Evolutionary conservation across 2,329 filamentous ascomycete genomes (phyloP), one percentile per base, ranked within the genome.

Genomic region (Aspergillus flavus): DNA sequence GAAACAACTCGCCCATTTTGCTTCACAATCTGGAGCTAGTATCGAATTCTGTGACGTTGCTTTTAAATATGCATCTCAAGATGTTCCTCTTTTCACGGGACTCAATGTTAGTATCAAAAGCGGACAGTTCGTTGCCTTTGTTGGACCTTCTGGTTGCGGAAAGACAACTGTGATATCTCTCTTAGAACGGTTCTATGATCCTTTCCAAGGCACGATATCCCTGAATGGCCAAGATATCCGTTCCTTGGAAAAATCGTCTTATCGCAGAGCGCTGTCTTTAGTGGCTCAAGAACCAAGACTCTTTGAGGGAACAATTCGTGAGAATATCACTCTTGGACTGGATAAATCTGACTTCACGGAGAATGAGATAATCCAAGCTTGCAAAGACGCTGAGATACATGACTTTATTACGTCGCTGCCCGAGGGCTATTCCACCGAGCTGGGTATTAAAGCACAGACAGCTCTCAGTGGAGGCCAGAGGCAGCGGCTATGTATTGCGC

Each of bases 151-250:
- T 0, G 85, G 86, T 6, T 86, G 84, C 61, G 86, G 86, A 2
- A 81, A 94, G 79, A 90, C 88, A 0, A 92, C 87, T 16, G 87
- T 92, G 48, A 86, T 94, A 41, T 79, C 79, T 1, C 78, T 87
- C 2, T 78, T 87, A 9, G 82, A 87, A 68, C 79, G 88, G 9
- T 94, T 94, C 76, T 95, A 94, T 74, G 87, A 92, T 52, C 78
- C 88, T 57, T 80, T 14, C 66, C 66, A 11, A 75, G 82, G 82
- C 26, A 62, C 63, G 6, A 79, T 84, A 45, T 70, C 66, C 1
- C 64, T 83, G 34, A 71, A 78, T 53, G 70, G 70, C 14, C 58
- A 64, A 6, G 69, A 79, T n/a, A 72, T 80, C 10, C 56, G 63
- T 14, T 61, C 66, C 1, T 63, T 78, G 12, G 69, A 78, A 23